Base-by-base conservation (phyloP, 2,329 filamentous ascomycete genomes). In the Penicillium sp. region DNA sequence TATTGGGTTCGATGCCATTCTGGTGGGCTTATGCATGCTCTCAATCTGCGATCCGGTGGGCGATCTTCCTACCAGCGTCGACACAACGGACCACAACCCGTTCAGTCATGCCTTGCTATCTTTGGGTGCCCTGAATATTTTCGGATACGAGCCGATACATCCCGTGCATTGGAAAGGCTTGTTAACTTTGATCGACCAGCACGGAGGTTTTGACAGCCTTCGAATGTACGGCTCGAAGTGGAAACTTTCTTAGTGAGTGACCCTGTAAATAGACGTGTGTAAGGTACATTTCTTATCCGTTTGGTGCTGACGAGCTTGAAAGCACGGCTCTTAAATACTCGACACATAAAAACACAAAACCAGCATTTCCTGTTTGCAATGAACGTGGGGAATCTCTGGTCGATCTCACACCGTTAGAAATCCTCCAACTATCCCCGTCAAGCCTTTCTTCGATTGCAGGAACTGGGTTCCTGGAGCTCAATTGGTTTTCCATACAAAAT, bases 261-360 rank as follows among this genome's bases (percentile, higher is more conserved):
- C 24, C 20, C 26, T 9, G 3, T 51, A 3, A 3, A 20, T 42
- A 28, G n/a, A n/a, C n/a, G n/a, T n/a, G n/a, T n/a, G n/a, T n/a
- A n/a, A n/a, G n/a, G n/a, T 30, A 26, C 14, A 38, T 40, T n/a
- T 42, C 35, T 45, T 50, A 23, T 52, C 18, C 28, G 24, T 9
- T n/a, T 14, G 18, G 33, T 28, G 4, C 40, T 48, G 38, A 51
- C 21, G 16, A 12, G 18, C 12, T 16, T 21, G 2, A 38, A 24
- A 60, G 58, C 26, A 53, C 52, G 3, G 47, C 56, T 14, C 18
- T 60, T 11, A 60, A 60, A 48, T 49, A 58, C 45, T 47, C 58
- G 30, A 18, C 52, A 14, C 51, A 47, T 20, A 58, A 47, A 16
- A 49, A 18, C 43, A 60, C 58, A 26, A 58, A 52, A 42, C 58